phyloP scores from a whole-genome alignment of 176 grass and related monocot species.

The Alopecurus myosuroides region DNA sequence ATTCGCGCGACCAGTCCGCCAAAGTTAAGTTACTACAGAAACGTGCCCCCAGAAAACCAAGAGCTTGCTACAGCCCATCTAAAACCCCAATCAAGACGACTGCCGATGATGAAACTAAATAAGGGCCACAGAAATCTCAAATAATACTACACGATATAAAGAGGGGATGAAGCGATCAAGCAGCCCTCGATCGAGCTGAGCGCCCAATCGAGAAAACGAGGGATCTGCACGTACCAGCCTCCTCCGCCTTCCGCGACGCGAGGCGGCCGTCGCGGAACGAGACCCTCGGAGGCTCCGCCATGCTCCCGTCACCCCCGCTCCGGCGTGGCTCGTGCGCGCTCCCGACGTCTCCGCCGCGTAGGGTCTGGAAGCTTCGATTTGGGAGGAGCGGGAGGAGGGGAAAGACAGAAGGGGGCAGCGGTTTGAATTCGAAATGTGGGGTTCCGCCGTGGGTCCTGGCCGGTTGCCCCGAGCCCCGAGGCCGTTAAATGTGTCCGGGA shows the following conservation, averaged over 20 bases:
- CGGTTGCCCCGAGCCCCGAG: not conserved
- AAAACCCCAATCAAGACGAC: not conserved
- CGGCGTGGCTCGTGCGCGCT: not conserved
- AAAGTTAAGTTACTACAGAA: not conserved
- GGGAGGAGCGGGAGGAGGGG: not conserved
- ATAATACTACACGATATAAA: too few relatives aligned
- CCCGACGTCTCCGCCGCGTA: not conserved
- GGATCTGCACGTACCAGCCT: constrained; percentile 48
- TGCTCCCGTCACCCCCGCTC: not conserved
- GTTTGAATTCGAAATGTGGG: constrained; percentile 49
- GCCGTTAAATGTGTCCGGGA: constrained; percentile 11
- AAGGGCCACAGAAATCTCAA: not conserved
- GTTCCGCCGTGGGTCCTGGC: not conserved
- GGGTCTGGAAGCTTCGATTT: constrained; percentile 22
- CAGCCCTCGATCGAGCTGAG: not conserved
- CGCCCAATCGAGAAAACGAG: not conserved
- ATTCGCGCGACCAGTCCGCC: not conserved
- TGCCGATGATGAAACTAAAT: not conserved
- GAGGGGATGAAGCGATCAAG: not conserved
- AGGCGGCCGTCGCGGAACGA: constrained; percentile 76
- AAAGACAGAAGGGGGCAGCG: not conserved
- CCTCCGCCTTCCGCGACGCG: constrained; percentile 65
- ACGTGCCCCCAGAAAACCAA: not conserved
- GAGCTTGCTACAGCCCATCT: not conserved
- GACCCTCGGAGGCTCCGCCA: constrained; percentile 39